Evolutionary conservation across 2,329 filamentous ascomycete genomes (phyloP), one percentile per base, ranked within the genome.

Genomic region (Colletotrichum paranaense): DNA sequence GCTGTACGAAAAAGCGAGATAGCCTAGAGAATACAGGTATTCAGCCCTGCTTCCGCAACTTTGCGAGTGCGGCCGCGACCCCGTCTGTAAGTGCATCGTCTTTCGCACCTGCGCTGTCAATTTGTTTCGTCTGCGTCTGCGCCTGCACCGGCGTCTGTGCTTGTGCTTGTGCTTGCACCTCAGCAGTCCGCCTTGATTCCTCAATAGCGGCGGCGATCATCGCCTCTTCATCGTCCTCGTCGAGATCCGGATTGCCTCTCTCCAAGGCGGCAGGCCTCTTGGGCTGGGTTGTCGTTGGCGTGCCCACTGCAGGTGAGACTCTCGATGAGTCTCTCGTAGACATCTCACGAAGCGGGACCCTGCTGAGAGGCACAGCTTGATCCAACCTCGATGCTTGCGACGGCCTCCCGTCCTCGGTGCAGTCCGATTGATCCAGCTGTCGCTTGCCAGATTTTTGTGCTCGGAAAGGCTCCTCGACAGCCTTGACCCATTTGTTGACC

Each of bases 401-500:
- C 26, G 70, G 53, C n/a, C 60, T 76, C 60, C 76, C 79, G 32
- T 75, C 77, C 62, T 79, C 81, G 58, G 75, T 78, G n/a, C 35
- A 62, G 75, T 77, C 69, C 76, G 76, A 24, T 78, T 72, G 42
- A 32, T 62, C 67, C 24, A 77, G 62, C 35, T 76, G 79, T 67
- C 82, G 78, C 79, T 85, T 94, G n/a, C 88, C 90, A 2, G 93
- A 90, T 78, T 92, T 93, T 77, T 92, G 91, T 5, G 93, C 91
- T 71, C 94, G 86, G 78, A 98, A 98, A 0, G 95, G 94, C 82
- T 97, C 95, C 73, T 94, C 90, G 1, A 98, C 93, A 11, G 93
- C 93, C 69, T 87, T 89, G 76, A 89, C 92, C 96, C 96, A 98
- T 71, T 91, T 90, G 82, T 93, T 93, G 26, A 98, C 95, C 83